Evolutionary conservation across 768 basidiomycete species (phyloP), one percentile per base, ranked within the genome.

Genomic region (Naematelia encephala): DNA sequence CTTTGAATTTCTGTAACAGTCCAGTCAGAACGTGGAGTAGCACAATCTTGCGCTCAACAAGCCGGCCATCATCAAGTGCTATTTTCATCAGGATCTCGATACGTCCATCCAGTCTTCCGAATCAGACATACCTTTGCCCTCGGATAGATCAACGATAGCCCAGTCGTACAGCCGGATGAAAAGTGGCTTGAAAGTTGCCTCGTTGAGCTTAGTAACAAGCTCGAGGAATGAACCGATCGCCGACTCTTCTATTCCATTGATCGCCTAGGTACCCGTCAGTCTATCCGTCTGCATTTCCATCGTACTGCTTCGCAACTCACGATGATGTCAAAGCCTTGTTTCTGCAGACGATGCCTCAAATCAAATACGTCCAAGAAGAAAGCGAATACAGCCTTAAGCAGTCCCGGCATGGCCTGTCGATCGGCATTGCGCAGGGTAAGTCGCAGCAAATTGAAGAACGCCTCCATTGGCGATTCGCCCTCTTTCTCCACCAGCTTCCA

Each of bases 81-180:
- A 47, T 26, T 13, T 13, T 23, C 29, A 39, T 54, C 29, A 57
- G 61, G 23, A 23, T 25, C 30, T 25, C 2, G 4, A 42, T 8
- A 14, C 50, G 44, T 1, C 19, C 27, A 22, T 52, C 22, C 42
- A 12, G 34, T 21, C n/a, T n/a, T n/a, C n/a, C n/a, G n/a, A n/a
- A n/a, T n/a, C n/a, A n/a, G n/a, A 54, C 64, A 63, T 60, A 61
- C 66, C 63, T 30, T 68, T 82, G 57, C 80, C 80, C 0, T 82
- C 82, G 1, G 73, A 68, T 4, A 77, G 62, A 28, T 78, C 78
- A 52, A 79, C 73, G 19, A 92, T 92, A 0, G 91, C 91, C 96
- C 96, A 99, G 73, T 99, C 96, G 69, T 90, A 91, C 57, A 93
- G 77, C 54, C 86, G 86, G 55, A 91, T 85, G 83, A 97, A 94